phyloP scores from a whole-genome alignment of 2,329 filamentous ascomycete genomes.

The Fusarium sp. region DNA sequence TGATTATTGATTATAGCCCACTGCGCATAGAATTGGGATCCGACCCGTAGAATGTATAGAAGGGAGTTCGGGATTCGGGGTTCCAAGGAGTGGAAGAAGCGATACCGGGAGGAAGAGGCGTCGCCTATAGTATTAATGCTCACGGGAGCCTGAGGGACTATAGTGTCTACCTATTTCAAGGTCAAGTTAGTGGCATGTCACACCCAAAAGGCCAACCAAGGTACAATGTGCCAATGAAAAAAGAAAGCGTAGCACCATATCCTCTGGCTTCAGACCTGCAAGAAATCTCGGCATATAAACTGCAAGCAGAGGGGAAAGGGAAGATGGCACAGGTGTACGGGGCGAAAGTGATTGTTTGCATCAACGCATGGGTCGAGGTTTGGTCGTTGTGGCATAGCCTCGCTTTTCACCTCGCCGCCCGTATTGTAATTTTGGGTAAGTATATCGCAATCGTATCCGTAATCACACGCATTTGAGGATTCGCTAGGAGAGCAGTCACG shows the following conservation, averaged over 20 bases:
- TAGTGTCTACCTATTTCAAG: conserved; percentile 38
- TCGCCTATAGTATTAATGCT: conserved; percentile 29
- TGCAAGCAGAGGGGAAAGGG: conserved; percentile 6
- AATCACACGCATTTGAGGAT: conserved; percentile 40
- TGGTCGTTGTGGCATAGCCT: conserved; percentile 32
- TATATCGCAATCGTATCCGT: conserved; percentile 26
- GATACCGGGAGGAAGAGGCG: conserved; percentile 9
- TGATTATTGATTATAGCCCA: conserved; percentile 67
- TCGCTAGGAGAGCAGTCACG: conserved; percentile 40
- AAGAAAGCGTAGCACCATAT: conserved; percentile 11
- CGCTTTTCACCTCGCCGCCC: conserved; percentile 26
- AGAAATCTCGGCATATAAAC: conserved; percentile 3
- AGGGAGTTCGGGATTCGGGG: neutral
- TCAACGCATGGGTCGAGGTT: conserved; percentile 18
- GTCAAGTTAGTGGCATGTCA: conserved; percentile 33
- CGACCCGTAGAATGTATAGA: conserved; percentile 3
- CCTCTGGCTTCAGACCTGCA: conserved; percentile 1
- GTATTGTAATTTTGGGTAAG: conserved; percentile 17
- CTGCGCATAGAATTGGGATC: conserved; percentile 39
- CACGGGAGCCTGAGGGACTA: conserved; percentile 22
- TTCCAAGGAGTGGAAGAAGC: conserved; percentile 14
- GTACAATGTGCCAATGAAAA: conserved; percentile 21
- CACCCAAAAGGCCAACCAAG: conserved; percentile 10
- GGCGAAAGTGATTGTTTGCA: conserved; percentile 7
- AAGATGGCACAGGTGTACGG: conserved; percentile 3